Evolutionary conservation across 192 early-diverging fungal species (phyloP), one percentile per base, ranked within the genome.

Genomic region (Backusella tuberculispora): DNA sequence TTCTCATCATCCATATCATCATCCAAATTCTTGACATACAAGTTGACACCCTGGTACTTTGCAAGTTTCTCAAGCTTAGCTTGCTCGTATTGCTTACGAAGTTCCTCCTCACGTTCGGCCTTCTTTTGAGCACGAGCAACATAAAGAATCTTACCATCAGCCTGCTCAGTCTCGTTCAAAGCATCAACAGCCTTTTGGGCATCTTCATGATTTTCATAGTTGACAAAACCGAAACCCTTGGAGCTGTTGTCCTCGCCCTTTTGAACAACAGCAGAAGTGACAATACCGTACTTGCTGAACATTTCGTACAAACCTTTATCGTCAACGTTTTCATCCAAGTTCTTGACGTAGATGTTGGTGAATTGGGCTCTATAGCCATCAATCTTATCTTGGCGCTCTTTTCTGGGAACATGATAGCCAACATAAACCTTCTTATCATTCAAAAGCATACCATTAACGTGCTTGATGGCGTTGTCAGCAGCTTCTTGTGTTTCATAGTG

Each of bases 71-170:
- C 98, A 86, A 93, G 85, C 82, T 95, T 92, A 72, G 95, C 89
- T 81, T 93, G 91, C 87, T 99, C 97, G 87, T 97, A 98, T 86
- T 98, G 96, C 69, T 84, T 86, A 78, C 95, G 89, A 71, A 99
- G 91, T 86, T 99, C 98, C 84, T 96, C 95, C 81, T 95, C 95
- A 80, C 98, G 95, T 89, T 99, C 98, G 41, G 86, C 82, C 89
- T 98, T 98, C 95, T 98, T 99, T 87, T 99, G 97, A 76, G 98
- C 98, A 73, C 98, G 96, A 80, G 93, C 86, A 48, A 99, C 97
- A 83, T 93, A 99, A 66, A 99, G 88, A 81, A 90, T 90, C 88
- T 98, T 94, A 64, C 95, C 96, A 77, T 92, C 85, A 34, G 42
- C 43, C 80, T 91, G 86, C 41, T 99, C 97, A 69, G 92, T 93